phyloP scores from a whole-genome alignment of 495 filamentous ascomycete genomes.

The Apiosordaria backusii region DNA sequence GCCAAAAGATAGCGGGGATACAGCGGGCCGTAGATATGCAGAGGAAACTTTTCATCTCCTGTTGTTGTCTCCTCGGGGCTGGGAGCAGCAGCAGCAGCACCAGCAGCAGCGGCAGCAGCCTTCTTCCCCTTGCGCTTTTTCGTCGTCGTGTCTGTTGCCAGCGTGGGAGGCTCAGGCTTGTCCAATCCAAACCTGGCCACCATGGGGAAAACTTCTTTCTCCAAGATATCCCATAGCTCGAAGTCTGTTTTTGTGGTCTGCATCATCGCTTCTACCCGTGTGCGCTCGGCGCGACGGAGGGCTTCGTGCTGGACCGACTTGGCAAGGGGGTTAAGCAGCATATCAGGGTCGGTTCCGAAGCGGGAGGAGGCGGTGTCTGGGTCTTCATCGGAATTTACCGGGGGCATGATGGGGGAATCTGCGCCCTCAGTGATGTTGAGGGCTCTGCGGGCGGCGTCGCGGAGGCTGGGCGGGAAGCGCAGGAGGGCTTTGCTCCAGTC shows the following conservation, averaged over 20 bases:
- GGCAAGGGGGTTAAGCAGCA: slow-evolving; percentile 14
- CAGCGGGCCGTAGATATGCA: slow-evolving; percentile 59
- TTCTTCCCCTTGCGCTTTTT: slow-evolving; percentile 12
- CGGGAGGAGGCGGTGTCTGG: neutral
- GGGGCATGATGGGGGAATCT: neutral
- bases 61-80: neutral
- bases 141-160: slow-evolving; percentile 4
- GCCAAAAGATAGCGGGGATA: slow-evolving; percentile 64
- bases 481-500: slow-evolving; percentile 37
- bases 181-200: slow-evolving; percentile 41
- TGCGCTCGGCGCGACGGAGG: slow-evolving; percentile 37
- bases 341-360: slow-evolving; percentile 3
- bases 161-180: slow-evolving; percentile 4
- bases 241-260: slow-evolving; percentile 54
- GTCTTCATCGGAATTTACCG: neutral
- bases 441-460: slow-evolving; percentile 37
- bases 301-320: slow-evolving; percentile 33
- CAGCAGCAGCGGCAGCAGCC: slow-evolving; percentile 5
- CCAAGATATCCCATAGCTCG: slow-evolving; percentile 68
- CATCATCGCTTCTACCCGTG: slow-evolving; percentile 49
- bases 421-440: slow-evolving; percentile 29
- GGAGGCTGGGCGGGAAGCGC: slow-evolving; percentile 40
- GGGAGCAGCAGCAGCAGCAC: neutral
- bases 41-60: slow-evolving; percentile 33
- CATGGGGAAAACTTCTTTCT: slow-evolving; percentile 65